Base-by-base conservation (phyloP, 106 monocot genomes). In the Apostasia shenzhenica region DNA sequence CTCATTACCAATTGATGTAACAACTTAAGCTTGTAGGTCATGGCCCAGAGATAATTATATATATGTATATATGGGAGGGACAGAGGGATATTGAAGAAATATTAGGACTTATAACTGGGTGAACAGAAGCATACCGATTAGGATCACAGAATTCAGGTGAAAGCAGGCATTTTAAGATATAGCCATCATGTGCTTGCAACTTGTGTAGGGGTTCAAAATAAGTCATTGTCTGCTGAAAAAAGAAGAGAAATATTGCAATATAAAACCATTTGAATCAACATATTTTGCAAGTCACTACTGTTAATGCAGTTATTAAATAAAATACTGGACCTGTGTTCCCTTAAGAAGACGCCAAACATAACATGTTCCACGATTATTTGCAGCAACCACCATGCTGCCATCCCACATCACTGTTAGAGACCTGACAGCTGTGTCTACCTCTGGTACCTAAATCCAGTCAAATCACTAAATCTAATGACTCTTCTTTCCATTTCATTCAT, bases 361-460 rank as follows among this genome's bases (percentile, higher is more conserved):
- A 78, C 99, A 99, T 73, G 87, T 99, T 41, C 93, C 99, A 65
- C 51, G 78, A 70, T 99, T 93, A 77, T 99, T 99, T 62, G 99
- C 99, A 79, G 99, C 99, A 72, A 99, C 99, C 61, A 99, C 93
- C 77, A 99, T 82, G 77, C 90, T 90, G 3, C 93, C 99, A 82
- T 99, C 99, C 99, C 99, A 99, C 99, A 99, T 93, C 13, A 99
- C 87, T 59, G 99, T 87, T 55, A 99, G 63, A 69, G 93, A 99
- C 45, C 90, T 84, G 65, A 99, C 93, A 76, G 99, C 99, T 40
- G 90, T 93, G 78, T 93, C 99, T 11, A 99, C 93, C 78, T 93
- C 93, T 55, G 99, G 99, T 26, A 99, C 97, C 97, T 99, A 51
- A 51, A 76, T 51, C 70, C 14, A 54, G 47, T 42, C 45, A 39